Evolutionary conservation across 164 flowering plant genomes (phyloP).

Genomic region (Echeveria elegans): DNA sequence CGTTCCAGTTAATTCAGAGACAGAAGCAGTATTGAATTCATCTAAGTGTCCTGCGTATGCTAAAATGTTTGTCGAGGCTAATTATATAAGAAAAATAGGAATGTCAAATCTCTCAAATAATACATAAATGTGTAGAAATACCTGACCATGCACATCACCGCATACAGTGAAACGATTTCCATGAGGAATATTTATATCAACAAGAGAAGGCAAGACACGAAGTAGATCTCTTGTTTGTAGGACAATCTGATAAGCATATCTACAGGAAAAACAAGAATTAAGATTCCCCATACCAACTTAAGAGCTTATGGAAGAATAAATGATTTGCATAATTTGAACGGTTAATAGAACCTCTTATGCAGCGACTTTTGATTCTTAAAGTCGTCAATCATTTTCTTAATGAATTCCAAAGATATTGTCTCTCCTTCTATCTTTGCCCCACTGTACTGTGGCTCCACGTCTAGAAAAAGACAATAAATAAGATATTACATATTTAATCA

Average conservation of each 20-base stretch:
- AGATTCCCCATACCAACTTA: background rate
- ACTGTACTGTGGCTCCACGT: conserved; percentile 87
- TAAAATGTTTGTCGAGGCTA: no score
- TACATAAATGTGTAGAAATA: no score
- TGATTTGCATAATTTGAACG: background rate
- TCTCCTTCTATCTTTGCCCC: conserved; percentile 97
- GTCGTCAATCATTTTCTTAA: conserved; percentile 94
- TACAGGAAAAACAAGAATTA: conserved; percentile 15
- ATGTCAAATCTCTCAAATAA: no score
- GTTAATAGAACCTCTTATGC: conserved; percentile 55
- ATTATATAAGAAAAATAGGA: no score
- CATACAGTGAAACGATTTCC: conserved; percentile 90
- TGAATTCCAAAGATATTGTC: conserved; percentile 76
- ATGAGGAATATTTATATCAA: conserved; percentile 61
- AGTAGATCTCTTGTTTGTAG: conserved; percentile 77
- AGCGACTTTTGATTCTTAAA: conserved; percentile 81
- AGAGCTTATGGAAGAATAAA: background rate
- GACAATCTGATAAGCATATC: conserved; percentile 92
- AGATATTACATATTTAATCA: background rate
- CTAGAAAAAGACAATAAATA: conserved; percentile 22
- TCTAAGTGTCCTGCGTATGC: no score
- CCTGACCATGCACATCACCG: conserved; percentile 99
- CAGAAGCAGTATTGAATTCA: background rate
- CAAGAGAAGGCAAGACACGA: conserved; percentile 75
- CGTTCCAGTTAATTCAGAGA: background rate